Evolutionary conservation across 2,329 filamentous ascomycete species (phyloP).

Genomic region (Lojkania enalia): DNA sequence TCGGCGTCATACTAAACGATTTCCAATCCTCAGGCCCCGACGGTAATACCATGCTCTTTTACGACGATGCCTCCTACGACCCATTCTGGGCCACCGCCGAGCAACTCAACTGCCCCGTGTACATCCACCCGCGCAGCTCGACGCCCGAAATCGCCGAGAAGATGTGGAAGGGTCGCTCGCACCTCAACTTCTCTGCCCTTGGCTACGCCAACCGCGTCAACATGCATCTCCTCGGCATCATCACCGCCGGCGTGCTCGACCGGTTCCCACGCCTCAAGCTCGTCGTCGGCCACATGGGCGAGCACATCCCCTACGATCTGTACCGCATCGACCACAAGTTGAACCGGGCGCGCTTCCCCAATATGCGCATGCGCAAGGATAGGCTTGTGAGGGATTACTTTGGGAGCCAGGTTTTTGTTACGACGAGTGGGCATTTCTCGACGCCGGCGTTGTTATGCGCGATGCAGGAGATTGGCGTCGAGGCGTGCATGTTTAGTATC

Average conservation of each 20-base stretch:
- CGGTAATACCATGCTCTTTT: slow-evolving; percentile 66
- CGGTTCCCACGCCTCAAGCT: slow-evolving; percentile 52
- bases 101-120: slow-evolving; percentile 65
- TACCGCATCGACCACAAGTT: slow-evolving; percentile 46
- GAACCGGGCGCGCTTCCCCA: slow-evolving; percentile 27
- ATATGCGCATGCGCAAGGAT: slow-evolving; percentile 26
- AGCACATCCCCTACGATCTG: slow-evolving; percentile 55
- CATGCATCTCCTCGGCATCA: slow-evolving; percentile 59
- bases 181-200: slow-evolving; percentile 54
- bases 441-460: slow-evolving; percentile 45
- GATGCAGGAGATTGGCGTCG: slow-evolving; percentile 42
- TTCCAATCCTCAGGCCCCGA: slow-evolving; percentile 62
- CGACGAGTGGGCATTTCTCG: slow-evolving; percentile 46
- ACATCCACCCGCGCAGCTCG: slow-evolving; percentile 64
- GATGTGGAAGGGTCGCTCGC: slow-evolving; percentile 61
- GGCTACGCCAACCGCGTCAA: slow-evolving; percentile 55
- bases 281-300: slow-evolving; percentile 53
- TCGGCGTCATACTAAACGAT: slow-evolving; percentile 54
- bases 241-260: slow-evolving; percentile 56
- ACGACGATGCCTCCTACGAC: slow-evolving; percentile 64
- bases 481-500: slow-evolving; percentile 45
- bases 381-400: slow-evolving; percentile 43
- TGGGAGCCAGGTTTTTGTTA: slow-evolving; percentile 47
- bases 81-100: slow-evolving; percentile 62
- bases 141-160: slow-evolving; percentile 59